A percentile compares a stretch with the other conserved stretches of the same genome.
Conservation (phyloP, 257 asterid species). For the Marsdenia floribunda region DNA sequence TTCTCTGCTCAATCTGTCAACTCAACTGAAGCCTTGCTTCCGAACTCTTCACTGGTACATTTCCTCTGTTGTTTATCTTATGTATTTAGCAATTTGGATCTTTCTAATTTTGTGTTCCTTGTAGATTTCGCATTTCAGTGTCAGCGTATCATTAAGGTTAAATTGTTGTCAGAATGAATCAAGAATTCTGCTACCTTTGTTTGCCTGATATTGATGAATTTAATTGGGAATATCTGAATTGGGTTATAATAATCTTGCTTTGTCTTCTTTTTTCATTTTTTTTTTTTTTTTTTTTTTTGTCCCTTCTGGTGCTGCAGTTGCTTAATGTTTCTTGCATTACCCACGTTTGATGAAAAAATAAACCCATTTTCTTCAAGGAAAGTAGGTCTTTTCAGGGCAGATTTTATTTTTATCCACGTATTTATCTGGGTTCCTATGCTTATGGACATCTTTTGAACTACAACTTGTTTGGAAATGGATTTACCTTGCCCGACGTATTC, state of each 20-base stretch:
- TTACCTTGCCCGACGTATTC: neutral
- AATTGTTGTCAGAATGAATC: neutral
- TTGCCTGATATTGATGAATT: neutral
- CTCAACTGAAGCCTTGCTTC: neutral
- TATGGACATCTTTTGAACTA: neutral
- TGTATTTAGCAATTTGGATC: neutral
- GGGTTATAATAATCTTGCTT: neutral
- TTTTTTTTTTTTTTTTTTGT: no score
- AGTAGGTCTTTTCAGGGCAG: neutral
- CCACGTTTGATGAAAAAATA: constrained; percentile 38
- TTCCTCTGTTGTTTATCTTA: neutral
- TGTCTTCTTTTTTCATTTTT: no score
- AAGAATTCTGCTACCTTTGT: neutral
- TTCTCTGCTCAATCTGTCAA: neutral
- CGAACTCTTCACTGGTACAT: neutral
- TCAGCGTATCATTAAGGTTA: neutral
- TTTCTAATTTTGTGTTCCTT: neutral
- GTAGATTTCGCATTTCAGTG: neutral
- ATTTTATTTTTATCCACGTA: neutral
- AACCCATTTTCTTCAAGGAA: neutral
- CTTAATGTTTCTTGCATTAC: constrained; percentile 10
- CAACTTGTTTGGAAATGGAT: neutral
- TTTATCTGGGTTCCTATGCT: neutral
- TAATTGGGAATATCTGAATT: neutral
- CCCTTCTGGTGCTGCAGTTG: neutral